Evolutionary conservation across 371 early-diverging fungal species (phyloP).

Genomic region (Rhizopus microsporus): DNA sequence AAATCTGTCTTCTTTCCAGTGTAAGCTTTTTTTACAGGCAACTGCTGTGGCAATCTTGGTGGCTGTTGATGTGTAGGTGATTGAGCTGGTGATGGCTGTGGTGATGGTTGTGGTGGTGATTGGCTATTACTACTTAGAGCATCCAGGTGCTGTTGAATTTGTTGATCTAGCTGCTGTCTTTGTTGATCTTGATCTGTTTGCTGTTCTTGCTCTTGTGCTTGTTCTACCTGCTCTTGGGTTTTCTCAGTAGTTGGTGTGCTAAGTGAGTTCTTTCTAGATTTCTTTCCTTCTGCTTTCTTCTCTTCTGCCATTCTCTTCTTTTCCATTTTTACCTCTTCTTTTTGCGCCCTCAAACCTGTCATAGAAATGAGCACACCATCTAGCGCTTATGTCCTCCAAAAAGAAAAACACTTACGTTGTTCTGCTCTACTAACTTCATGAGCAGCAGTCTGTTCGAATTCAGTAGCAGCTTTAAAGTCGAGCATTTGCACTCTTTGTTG

Average conservation of each 20-base stretch:
- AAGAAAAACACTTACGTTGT: conserved; percentile 12
- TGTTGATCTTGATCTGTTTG: background rate
- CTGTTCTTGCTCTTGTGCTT: background rate
- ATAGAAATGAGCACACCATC: background rate
- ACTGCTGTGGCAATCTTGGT: background rate
- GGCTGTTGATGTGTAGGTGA: background rate
- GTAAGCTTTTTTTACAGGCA: conserved; percentile 2
- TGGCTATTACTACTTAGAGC: too few relatives aligned
- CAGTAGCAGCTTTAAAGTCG: conserved; percentile 25
- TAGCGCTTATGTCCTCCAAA: too few relatives aligned
- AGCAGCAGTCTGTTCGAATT: conserved; percentile 18
- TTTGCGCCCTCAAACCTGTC: background rate
- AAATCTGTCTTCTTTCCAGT: conserved; percentile 1
- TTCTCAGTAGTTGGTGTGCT: background rate
- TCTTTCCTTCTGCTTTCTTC: background rate
- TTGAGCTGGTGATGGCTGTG: too few relatives aligned
- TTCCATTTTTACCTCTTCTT: conserved; percentile 1
- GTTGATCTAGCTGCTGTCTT: background rate
- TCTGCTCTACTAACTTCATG: conserved; percentile 19
- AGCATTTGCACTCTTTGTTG: conserved; percentile 29
- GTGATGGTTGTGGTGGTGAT: too few relatives aligned
- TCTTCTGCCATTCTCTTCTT: background rate
- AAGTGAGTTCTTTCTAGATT: background rate
- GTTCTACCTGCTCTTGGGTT: background rate
- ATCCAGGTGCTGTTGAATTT: too few relatives aligned